Conservation (phyloP, 768 basidiomycete species). For the Suillus spraguei region DNA sequence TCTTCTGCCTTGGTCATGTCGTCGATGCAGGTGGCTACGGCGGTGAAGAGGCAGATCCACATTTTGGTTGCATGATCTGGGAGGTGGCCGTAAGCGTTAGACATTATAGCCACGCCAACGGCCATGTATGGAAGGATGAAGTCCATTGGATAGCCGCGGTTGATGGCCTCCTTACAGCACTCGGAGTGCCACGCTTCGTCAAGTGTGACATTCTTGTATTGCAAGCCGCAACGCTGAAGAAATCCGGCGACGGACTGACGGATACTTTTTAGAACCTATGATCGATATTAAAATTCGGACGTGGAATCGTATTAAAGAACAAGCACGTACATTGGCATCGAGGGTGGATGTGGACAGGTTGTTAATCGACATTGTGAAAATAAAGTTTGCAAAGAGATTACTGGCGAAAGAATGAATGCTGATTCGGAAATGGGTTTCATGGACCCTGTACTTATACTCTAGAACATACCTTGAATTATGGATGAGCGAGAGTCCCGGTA, state of each 20-base stretch:
- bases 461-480: not conserved
- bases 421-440: not conserved
- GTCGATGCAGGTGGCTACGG: conserved; percentile 40
- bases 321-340: not conserved
- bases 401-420: not conserved
- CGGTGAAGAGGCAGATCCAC: conserved; percentile 40
- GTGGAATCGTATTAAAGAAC: not conserved
- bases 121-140: not conserved
- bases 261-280: not conserved
- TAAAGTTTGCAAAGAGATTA: not conserved
- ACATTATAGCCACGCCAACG: conserved; percentile 3
- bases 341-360: not conserved
- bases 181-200: conserved; percentile 1
- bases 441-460: not conserved
- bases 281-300: not conserved
- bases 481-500: not conserved
- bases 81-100: conserved; percentile 28
- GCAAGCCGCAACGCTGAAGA: conserved; percentile 1
- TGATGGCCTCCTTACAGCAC: not conserved
- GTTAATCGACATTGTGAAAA: not conserved
- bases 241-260: not conserved
- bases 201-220: not conserved
- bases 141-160: conserved; percentile 4
- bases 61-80: conserved; percentile 28
- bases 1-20: conserved; percentile 32